Base-by-base conservation (phyloP, 2,329 filamentous ascomycete species). In the Periglandula ipomoeae region DNA sequence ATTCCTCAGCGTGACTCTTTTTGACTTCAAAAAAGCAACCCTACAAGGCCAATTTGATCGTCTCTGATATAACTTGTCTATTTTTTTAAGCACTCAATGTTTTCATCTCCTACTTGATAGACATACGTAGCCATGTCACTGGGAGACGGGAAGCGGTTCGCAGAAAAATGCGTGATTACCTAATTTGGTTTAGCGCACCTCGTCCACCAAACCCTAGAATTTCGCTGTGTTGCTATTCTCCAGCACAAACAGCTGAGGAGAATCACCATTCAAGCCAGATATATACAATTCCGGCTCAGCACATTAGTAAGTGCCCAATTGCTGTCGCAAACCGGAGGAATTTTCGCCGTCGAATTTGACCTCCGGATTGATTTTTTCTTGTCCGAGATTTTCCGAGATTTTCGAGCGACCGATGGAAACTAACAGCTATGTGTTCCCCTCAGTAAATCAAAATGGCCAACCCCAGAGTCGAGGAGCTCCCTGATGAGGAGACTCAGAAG, bases 381-480 rank as follows among this genome's bases (percentile, higher is more conserved):
- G 35, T 11, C 23, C 41, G 43, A 53, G 49, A 52, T 48, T 39
- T 49, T 48, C 32, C 47, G 27, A 32, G 19, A 41, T 7, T 22
- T 19, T 30, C 26, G 7, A 30, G 15, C 41, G 20, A 40, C 19
- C 30, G n/a, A 41, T 23, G 30, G 8, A 34, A 42, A 44, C 50
- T 53, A 50, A 48, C 30, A 45, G 9, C 46, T 20, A 23, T 34
- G 26, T 40, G 35, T 43, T 26, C n/a, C 22, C 30, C 17, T 13
- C 45, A 56, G 54, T 51, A 24, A 52, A 43, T 64, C 68, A 87
- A 73, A 71, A 98, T 98, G 93, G 86, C 93, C 70, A 94, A 96
- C 79, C 88, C 91, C 71, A 87, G 91, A 74, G 85, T 97, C 73
- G 91, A 98, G 80, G 93, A 98, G 77, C 82, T 98, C 65, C 85